Base-by-base conservation (phyloP, 192 early-diverging fungal species). In the Spinellus fusiger region DNA sequence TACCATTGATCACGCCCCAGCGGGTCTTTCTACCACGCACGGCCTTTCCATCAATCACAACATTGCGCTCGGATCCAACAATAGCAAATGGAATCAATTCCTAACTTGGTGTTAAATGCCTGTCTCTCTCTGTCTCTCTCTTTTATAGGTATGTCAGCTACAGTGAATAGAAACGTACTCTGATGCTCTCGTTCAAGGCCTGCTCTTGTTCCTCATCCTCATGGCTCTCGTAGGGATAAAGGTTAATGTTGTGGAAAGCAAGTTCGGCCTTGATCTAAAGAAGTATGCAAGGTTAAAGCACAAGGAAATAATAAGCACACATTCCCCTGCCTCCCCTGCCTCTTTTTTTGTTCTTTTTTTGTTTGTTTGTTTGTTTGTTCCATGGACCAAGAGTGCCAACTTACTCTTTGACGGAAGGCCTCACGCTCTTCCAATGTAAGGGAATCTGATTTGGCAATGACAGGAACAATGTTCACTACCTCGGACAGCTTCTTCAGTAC, bases 61-160 rank as follows among this genome's bases (percentile, higher is more conserved):
- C 90, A 61, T 86, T 88, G 64, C 86, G 82, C 79, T 98, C 95
- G 33, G 89, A 92, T 37, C 95, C 95, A 40, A 98, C 93, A 47
- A 98, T 84, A 25, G 93, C 92, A 71, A 98, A 98, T 22, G 95
- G 95, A 31, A 95, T 86, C 69, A 93, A 77, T 48, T 91, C 87
- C 76, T 84, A 47, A 20, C 10, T 46, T 29, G 51, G 1, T 22
- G 50, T 25, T 4, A 50, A 7, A 25, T n/a, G 20, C 23, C 18
- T 62, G 23, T 34, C 18, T 23, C 49, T 25, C 20, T 15, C 23
- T 27, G 23, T 35, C 26, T 2, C 12, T 75, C 3, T 58, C 40
- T 20, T 31, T 32, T 44, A 7, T 49, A 22, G 18, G 12, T n/a
- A 40, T 40, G 25, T 29, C 13, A 8, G 27, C 22, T 31, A 23